Conservation (phyloP, 352 stramenopile genomes). For the Plasmopara halstedii region DNA sequence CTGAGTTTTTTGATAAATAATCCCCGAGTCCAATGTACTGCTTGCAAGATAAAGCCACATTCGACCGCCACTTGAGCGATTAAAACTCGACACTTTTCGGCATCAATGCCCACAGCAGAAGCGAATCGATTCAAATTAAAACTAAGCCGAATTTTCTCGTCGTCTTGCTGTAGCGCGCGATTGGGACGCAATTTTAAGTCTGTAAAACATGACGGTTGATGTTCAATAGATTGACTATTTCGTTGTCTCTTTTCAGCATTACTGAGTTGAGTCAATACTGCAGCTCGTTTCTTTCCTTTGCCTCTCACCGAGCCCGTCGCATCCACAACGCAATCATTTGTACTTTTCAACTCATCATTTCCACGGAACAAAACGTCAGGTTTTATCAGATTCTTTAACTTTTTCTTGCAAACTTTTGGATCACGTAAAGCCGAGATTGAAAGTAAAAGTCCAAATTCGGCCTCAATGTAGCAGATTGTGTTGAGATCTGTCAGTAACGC, state of each 20-base stretch:
- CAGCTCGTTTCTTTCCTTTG: slow-evolving; percentile 20
- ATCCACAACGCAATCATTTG: too few relatives aligned
- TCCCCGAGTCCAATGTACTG: slow-evolving; percentile 46
- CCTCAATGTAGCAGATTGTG: slow-evolving; percentile 34
- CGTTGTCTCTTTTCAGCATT: slow-evolving; percentile 7
- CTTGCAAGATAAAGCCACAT: slow-evolving; percentile 38
- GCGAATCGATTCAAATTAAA: slow-evolving; percentile 48
- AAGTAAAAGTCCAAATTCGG: slow-evolving; percentile 46
- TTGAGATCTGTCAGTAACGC: slow-evolving; percentile 33
- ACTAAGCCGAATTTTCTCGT: slow-evolving; percentile 26
- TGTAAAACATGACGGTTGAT: background rate
- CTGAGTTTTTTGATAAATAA: slow-evolving; percentile 30
- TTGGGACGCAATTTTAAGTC: too few relatives aligned
- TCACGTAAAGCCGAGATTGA: slow-evolving; percentile 45
- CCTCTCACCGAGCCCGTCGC: slow-evolving; percentile 4
- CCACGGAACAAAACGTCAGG: slow-evolving; percentile 37
- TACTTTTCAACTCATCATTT: background rate
- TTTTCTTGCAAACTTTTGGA: slow-evolving; percentile 28
- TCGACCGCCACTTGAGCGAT: slow-evolving; percentile 31
- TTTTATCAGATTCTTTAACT: slow-evolving; percentile 37
- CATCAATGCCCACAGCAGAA: slow-evolving; percentile 32
- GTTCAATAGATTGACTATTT: background rate
- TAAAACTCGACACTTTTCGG: slow-evolving; percentile 35
- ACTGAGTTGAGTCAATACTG: background rate
- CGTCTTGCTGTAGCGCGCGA: slow-evolving; percentile 20